Evolutionary conservation across 208 protist species (phyloP), one percentile per base, ranked within the genome.

Genomic region (Leishmania braziliensis): DNA sequence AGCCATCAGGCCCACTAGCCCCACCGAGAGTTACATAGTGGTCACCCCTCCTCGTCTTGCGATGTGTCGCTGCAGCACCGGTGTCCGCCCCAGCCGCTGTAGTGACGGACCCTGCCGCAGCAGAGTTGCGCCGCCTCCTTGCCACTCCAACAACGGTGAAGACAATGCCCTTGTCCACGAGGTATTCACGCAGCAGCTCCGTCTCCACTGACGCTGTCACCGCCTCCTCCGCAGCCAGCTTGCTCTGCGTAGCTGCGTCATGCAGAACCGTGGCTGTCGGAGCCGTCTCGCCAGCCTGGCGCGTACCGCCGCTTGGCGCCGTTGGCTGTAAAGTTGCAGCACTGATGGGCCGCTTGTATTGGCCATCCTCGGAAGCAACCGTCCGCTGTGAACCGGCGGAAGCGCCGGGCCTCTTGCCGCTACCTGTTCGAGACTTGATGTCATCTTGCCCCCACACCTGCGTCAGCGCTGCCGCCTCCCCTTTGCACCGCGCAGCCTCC

Each of bases 401-500:
- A 48, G 54, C 29, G 20, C 20, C 10, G 10, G 39, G 23, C 39
- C 39, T 58, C 14, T 33, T 68, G 29, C 20, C 36, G 14, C 53
- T 77, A 23, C 54, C 29, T 10, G 50, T 58, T 26, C 63, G 76
- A 12, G 9, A 18, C 5, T 29, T 71, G 76, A 4, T 71, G 50
- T 16, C 10, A 1, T 33, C 29, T 18, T 53, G 60, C 12, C 46
- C 71, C 79, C 90, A 84, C 23, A 90, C 54, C 23, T 85, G 81
- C 29, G 88, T 86, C 23, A 95, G 66, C 39, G 76, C 84, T n/a
- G 86, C 85, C 29, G 80, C 83, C 77, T 97, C 93, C n/a, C 86
- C 89, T 77, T 95, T 87, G 56, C 90, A 82, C 5, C 89, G 89
- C 26, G 91, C 89, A 51, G 86, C 88, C 72, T 89, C 86, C 10